Evolutionary conservation across 495 filamentous ascomycete genomes (phyloP).

Genomic region (Xylaria intraflava): DNA sequence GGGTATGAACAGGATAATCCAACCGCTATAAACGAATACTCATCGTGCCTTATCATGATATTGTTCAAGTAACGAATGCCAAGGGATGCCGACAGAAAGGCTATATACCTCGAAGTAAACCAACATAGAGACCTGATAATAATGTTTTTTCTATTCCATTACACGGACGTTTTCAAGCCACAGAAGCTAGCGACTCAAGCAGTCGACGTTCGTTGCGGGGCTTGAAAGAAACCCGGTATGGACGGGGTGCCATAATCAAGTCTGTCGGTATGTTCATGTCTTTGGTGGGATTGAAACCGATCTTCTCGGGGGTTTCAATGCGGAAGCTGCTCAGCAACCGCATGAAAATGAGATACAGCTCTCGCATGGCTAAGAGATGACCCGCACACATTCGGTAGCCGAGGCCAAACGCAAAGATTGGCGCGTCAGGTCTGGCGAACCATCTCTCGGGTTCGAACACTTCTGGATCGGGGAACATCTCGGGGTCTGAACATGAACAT

Average conservation of each 20-base stretch:
- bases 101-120: no score
- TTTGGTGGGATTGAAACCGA: conserved; percentile 48
- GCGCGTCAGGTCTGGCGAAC: conserved; percentile 55
- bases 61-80: no score
- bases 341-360: conserved; percentile 61
- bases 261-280: conserved; percentile 54
- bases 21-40: no score
- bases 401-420: conserved; percentile 55
- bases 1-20: no score
- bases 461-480: conserved; percentile 53
- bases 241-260: conserved; percentile 50
- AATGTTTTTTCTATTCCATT: no score
- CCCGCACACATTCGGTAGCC: conserved; percentile 64
- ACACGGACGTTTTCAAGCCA: neutral
- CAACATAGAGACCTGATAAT: no score
- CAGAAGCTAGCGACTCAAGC: conserved; percentile 22
- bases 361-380: conserved; percentile 54
- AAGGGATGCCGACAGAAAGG: no score
- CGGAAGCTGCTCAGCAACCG: conserved; percentile 53
- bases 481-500: conserved; percentile 36
- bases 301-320: conserved; percentile 42
- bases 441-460: conserved; percentile 56
- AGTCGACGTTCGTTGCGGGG: conserved; percentile 43
- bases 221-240: conserved; percentile 51
- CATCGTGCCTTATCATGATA: no score